Conservation (phyloP, 129 eudicot genomes). For the Helichrysum umbraculigerum region DNA sequence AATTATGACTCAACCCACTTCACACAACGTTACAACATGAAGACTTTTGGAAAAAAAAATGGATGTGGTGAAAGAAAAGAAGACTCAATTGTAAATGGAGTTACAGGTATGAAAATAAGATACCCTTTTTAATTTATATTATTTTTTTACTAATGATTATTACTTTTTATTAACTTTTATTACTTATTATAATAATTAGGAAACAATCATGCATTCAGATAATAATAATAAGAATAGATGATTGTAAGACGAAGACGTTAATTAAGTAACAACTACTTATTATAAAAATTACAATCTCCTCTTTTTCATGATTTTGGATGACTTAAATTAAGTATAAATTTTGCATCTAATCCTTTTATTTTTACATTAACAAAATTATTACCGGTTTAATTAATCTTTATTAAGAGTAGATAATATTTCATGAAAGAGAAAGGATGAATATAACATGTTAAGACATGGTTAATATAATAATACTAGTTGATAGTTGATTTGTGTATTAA, state of each 20-base stretch:
- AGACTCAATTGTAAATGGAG: slow-evolving; percentile 51
- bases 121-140: slow-evolving; percentile 25
- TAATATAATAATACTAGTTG: not conserved
- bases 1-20: slow-evolving; percentile 51
- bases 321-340: too few relatives aligned
- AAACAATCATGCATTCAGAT: too few relatives aligned
- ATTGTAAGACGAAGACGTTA: too few relatives aligned
- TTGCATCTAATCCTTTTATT: too few relatives aligned
- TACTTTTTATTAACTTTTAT: not conserved
- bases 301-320: too few relatives aligned
- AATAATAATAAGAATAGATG: too few relatives aligned
- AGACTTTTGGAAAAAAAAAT: slow-evolving; percentile 18
- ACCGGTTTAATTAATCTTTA: too few relatives aligned
- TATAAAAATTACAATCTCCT: too few relatives aligned
- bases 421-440: not conserved
- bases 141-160: slow-evolving; percentile 5
- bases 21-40: slow-evolving; percentile 22
- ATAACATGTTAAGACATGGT: not conserved
- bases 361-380: too few relatives aligned
- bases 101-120: slow-evolving; percentile 46
- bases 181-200: too few relatives aligned
- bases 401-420: too few relatives aligned
- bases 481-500: slow-evolving; percentile 4
- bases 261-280: too few relatives aligned
- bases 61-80: slow-evolving; percentile 31